Percentiles rank a stretch among this genome's conserved stretches.
phyloP scores from a whole-genome alignment of 768 basidiomycete species.

The Leccinellum albellum region DNA sequence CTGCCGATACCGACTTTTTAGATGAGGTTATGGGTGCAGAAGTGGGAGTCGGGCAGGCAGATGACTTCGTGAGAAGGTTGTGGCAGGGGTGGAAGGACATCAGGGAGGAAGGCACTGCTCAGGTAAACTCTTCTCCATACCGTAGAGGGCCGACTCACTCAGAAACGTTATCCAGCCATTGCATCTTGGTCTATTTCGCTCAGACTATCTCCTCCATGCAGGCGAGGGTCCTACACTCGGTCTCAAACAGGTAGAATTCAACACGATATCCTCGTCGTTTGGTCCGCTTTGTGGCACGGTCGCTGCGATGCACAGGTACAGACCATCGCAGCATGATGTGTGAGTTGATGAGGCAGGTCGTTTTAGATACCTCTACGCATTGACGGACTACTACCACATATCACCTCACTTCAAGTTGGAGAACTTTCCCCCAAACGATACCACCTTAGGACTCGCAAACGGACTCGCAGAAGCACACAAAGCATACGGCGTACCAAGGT shows the following conservation, averaged over 20 bases:
- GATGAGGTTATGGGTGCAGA: conserved; percentile 82
- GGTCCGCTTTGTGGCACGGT: conserved; percentile 69
- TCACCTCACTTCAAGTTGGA: conserved; percentile 49
- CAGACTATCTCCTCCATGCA: conserved; percentile 87
- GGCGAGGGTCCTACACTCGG: conserved; percentile 32
- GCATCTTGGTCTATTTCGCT: conserved; percentile 89
- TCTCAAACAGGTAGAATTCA: conserved; percentile 97
- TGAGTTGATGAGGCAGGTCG: background rate
- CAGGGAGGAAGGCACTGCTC: conserved; percentile 56
- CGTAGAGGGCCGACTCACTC: conserved; percentile 1
- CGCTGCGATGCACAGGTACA: conserved; percentile 80
- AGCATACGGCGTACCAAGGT: conserved; percentile 62
- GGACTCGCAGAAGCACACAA: conserved; percentile 80
- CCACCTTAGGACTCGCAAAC: conserved; percentile 61
- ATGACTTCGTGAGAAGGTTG: conserved; percentile 79
- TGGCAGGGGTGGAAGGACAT: conserved; percentile 85
- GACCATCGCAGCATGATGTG: background rate
- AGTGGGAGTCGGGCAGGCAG: conserved; percentile 73
- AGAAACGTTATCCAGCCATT: conserved; percentile 48
- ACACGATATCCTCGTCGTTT: conserved; percentile 92
- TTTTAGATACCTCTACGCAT: conserved; percentile 58
- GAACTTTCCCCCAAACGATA: conserved; percentile 72
- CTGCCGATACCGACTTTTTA: conserved; percentile 74
- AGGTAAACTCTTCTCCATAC: conserved; percentile 36
- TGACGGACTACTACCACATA: conserved; percentile 63